phyloP scores from a whole-genome alignment of 176 grass and related monocot species.

The Cenchrus fungigraminus region DNA sequence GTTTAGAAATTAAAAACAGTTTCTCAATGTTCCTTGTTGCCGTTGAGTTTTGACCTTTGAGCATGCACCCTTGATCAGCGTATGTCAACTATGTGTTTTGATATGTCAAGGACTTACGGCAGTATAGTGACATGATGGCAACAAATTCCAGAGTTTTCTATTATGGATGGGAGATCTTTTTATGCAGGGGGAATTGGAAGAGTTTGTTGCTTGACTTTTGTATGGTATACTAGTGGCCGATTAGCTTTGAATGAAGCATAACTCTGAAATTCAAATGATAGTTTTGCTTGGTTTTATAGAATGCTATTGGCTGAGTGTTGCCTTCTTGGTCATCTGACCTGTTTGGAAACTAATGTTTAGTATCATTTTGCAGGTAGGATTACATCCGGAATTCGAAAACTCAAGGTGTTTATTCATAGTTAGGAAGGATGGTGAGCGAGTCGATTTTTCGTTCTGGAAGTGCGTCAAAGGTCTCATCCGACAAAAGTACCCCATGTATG shows the following conservation, averaged over 20 bases:
- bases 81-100: slow-evolving; percentile 13
- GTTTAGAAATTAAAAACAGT: not conserved
- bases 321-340: not conserved
- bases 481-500: slow-evolving; percentile 87
- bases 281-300: not conserved
- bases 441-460: slow-evolving; percentile 99
- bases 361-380: slow-evolving; percentile 69
- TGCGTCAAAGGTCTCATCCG: slow-evolving; percentile 96
- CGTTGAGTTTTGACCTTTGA: not conserved
- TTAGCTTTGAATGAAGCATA: not conserved
- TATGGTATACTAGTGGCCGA: not conserved
- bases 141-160: slow-evolving; percentile 19
- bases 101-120: slow-evolving; percentile 1
- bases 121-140: slow-evolving; percentile 1
- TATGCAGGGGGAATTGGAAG: not conserved
- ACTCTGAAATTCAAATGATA: not conserved
- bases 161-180: not conserved
- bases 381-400: slow-evolving; percentile 85
- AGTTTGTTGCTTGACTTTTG: not conserved
- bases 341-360: slow-evolving; percentile 21
- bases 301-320: not conserved
- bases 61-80: not conserved
- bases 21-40: not conserved
- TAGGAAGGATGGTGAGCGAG: slow-evolving; percentile 66
- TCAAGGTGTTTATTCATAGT: slow-evolving; percentile 94